Evolutionary conservation across 306 rosid genomes (phyloP).

Genomic region (Styphnolobium japonicum): DNA sequence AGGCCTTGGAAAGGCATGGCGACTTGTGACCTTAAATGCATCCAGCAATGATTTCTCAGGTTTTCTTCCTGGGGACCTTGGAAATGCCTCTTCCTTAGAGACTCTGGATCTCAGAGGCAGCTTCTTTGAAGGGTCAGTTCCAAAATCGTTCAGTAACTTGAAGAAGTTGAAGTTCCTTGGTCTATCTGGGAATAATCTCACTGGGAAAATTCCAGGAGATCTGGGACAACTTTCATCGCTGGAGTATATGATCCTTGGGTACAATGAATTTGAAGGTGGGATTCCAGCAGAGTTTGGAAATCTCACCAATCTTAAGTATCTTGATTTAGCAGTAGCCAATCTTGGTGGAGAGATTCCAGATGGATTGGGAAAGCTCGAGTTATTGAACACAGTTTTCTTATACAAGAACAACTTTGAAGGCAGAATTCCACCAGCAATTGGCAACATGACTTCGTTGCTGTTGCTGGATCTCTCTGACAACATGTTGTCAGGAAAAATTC

Average conservation of each 20-base stretch:
- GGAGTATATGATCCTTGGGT: slow-evolving; percentile 78
- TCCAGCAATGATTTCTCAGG: slow-evolving; percentile 87
- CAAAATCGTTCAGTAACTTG: slow-evolving; percentile 58
- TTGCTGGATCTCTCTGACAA: slow-evolving; percentile 84
- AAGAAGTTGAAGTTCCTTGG: slow-evolving; percentile 89
- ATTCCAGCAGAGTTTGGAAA: slow-evolving; percentile 81
- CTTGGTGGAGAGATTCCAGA: slow-evolving; percentile 79
- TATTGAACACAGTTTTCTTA: slow-evolving; percentile 68
- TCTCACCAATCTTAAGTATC: slow-evolving; percentile 74
- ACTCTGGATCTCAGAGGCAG: slow-evolving; percentile 88
- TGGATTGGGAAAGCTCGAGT: slow-evolving; percentile 57
- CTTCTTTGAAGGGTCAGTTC: slow-evolving; percentile 72
- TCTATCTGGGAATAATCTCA: slow-evolving; percentile 84
- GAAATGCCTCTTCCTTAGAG: slow-evolving; percentile 68
- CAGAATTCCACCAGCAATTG: slow-evolving; percentile 53
- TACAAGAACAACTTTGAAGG: slow-evolving; percentile 73
- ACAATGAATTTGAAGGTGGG: slow-evolving; percentile 76
- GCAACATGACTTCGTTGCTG: slow-evolving; percentile 53
- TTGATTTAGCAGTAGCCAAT: slow-evolving; percentile 86
- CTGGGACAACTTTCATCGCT: slow-evolving; percentile 71
- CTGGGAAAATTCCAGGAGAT: slow-evolving; percentile 70
- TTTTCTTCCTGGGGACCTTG: slow-evolving; percentile 68
- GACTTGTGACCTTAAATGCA: slow-evolving; percentile 50
- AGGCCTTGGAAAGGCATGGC: slow-evolving; percentile 56
- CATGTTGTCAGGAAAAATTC: slow-evolving; percentile 68